Evolutionary conservation across 2,329 filamentous ascomycete genomes (phyloP).

Genomic region (Corynespora cassiicola): DNA sequence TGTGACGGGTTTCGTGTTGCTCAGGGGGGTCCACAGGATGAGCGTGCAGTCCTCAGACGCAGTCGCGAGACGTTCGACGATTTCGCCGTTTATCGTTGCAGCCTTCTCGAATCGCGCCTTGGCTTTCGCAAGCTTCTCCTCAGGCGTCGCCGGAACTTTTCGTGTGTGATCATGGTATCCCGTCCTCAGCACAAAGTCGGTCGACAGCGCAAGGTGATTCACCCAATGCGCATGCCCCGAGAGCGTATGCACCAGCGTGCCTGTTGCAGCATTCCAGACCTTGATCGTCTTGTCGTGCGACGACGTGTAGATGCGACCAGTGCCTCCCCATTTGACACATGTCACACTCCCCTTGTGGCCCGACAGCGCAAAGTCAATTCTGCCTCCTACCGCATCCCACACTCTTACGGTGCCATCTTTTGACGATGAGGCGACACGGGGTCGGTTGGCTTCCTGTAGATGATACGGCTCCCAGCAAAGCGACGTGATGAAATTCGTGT

Average conservation of each 20-base stretch:
- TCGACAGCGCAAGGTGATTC: constrained; percentile 92
- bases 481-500: constrained; percentile 87
- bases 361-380: constrained; percentile 80
- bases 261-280: constrained; percentile 83
- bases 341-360: constrained; percentile 90
- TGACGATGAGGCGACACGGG: constrained; percentile 82
- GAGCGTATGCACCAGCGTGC: constrained; percentile 80
- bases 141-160: constrained; percentile 70
- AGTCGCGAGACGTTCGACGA: constrained; percentile 85
- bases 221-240: constrained; percentile 91
- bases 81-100: constrained; percentile 74
- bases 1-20: constrained; percentile 81
- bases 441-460: constrained; percentile 73
- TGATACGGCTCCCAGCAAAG: constrained; percentile 95
- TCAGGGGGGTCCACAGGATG: constrained; percentile 88
- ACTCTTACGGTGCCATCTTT: constrained; percentile 89
- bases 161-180: constrained; percentile 84
- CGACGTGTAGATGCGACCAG: constrained; percentile 60
- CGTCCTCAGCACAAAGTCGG: constrained; percentile 86
- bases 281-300: constrained; percentile 94
- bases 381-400: constrained; percentile 81
- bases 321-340: constrained; percentile 95
- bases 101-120: constrained; percentile 85
- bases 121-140: constrained; percentile 76
- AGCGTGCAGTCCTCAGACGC: constrained; percentile 96